phyloP scores from a whole-genome alignment of 2,329 filamentous ascomycete species.

The Fusarium cicatricum region DNA sequence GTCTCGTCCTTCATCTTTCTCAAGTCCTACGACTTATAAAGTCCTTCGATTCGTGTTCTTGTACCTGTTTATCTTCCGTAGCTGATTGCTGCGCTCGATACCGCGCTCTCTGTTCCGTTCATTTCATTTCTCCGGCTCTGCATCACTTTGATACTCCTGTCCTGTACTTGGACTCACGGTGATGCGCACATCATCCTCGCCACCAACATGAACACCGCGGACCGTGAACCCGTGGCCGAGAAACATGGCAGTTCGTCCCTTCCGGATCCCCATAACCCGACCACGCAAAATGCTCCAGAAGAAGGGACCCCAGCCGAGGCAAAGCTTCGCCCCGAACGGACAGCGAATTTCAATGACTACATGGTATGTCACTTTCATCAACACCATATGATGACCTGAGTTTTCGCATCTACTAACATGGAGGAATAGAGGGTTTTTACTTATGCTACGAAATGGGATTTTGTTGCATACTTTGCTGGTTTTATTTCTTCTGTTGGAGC shows the following conservation, averaged over 20 bases:
- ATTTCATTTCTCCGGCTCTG: neutral
- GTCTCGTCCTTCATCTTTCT: conserved; percentile 13
- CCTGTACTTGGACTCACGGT: neutral
- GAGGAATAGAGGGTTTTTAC: conserved; percentile 57
- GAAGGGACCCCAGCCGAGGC: conserved; percentile 45
- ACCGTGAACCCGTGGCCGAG: conserved; percentile 21
- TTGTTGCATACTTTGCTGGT: conserved; percentile 57
- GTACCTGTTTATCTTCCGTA: neutral
- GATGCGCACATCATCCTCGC: conserved; percentile 2
- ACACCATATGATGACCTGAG: neutral
- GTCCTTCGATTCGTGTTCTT: too few species aligned
- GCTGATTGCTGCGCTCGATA: neutral
- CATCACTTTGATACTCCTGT: neutral
- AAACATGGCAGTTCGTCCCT: conserved; percentile 24
- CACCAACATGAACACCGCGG: conserved; percentile 24
- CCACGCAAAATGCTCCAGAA: conserved; percentile 16
- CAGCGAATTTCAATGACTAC: conserved; percentile 57
- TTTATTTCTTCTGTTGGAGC: conserved; percentile 59
- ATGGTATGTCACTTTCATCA: conserved; percentile 33
- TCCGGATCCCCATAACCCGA: conserved; percentile 2
- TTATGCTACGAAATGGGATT: conserved; percentile 63
- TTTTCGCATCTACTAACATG: neutral
- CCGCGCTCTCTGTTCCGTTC: neutral
- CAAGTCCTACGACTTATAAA: neutral
- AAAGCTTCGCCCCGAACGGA: conserved; percentile 54